Percentiles rank a stretch among this genome's conserved stretches.
Conservation (phyloP, 305 asterid genomes). For the Fraxinus greggii region DNA sequence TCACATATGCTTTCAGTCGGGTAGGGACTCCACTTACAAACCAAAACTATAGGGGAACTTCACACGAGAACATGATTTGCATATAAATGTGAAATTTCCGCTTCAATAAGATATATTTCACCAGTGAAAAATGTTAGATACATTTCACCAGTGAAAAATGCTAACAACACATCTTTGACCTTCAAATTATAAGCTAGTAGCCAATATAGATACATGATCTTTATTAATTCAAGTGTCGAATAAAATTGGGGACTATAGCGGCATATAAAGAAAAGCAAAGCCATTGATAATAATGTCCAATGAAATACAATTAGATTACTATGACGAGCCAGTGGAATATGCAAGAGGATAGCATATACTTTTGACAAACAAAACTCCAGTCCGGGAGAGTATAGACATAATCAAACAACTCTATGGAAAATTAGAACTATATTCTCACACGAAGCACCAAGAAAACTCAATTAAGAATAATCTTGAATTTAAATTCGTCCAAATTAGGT, state of each 20-base stretch:
- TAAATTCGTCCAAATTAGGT: not conserved
- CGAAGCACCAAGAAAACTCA: not conserved
- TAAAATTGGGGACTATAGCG: not conserved
- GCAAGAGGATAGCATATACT: not conserved
- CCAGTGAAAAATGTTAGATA: not conserved
- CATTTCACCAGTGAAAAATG: not conserved
- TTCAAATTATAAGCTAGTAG: not conserved
- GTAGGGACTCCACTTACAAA: not conserved
- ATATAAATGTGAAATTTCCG: not conserved
- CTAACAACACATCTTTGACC: not conserved
- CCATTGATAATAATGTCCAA: not conserved
- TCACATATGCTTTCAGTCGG: not conserved
- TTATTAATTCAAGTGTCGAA: not conserved
- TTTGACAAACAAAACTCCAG: not conserved
- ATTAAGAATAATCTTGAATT: not conserved
- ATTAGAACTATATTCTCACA: not conserved
- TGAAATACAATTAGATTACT: not conserved
- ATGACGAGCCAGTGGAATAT: conserved; percentile 2
- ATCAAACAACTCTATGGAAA: not conserved
- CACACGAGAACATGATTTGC: not conserved
- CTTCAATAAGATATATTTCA: not conserved
- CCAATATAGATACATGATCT: not conserved
- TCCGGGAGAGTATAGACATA: not conserved
- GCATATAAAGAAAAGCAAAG: not conserved
- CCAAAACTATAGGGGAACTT: not conserved